Evolutionary conservation across 2,329 filamentous ascomycete species (phyloP).

Genomic region (Colletotrichum musae): DNA sequence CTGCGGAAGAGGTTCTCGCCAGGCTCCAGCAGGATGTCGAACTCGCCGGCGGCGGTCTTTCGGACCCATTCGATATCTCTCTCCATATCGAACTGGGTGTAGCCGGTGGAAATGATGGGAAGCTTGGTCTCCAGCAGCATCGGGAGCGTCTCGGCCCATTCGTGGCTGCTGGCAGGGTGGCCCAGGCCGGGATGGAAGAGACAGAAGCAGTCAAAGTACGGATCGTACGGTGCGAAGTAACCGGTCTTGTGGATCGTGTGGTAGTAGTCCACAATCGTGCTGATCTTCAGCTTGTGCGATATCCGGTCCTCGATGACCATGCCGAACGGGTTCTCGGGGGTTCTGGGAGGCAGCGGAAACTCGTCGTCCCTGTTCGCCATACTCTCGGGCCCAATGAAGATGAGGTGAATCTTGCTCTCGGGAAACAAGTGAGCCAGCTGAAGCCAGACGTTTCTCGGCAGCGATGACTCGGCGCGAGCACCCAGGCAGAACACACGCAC

Average conservation of each 20-base stretch:
- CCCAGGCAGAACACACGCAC: conserved; percentile 94
- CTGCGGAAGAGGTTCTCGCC: conserved; percentile 96
- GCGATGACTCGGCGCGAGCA: conserved; percentile 95
- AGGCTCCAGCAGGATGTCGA: conserved; percentile 91
- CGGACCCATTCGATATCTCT: conserved; percentile 92
- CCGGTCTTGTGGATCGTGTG: conserved; percentile 94
- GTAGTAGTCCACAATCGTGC: conserved; percentile 98
- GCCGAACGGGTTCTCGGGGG: conserved; percentile 89
- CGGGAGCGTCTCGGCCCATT: conserved; percentile 94
- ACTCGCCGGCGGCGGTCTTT: conserved; percentile 88
- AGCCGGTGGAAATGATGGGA: conserved; percentile 94
- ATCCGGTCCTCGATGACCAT: conserved; percentile 94
- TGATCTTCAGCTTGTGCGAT: conserved; percentile 92
- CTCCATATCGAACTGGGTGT: conserved; percentile 95
- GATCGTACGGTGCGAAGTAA: conserved; percentile 94
- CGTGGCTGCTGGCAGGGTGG: conserved; percentile 91
- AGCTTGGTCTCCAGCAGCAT: conserved; percentile 94
- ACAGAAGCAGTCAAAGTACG: conserved; percentile 98
- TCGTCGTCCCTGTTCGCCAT: conserved; percentile 96
- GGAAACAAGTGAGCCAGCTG: conserved; percentile 97
- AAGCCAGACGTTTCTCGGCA: conserved; percentile 93
- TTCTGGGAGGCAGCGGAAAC: conserved; percentile 90
- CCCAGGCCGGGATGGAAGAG: conserved; percentile 97
- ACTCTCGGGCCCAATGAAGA: conserved; percentile 96
- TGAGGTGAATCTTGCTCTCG: conserved; percentile 87